Conservation (phyloP, 2,329 filamentous ascomycete genomes). For the Paraconiothyrium brasiliense region DNA sequence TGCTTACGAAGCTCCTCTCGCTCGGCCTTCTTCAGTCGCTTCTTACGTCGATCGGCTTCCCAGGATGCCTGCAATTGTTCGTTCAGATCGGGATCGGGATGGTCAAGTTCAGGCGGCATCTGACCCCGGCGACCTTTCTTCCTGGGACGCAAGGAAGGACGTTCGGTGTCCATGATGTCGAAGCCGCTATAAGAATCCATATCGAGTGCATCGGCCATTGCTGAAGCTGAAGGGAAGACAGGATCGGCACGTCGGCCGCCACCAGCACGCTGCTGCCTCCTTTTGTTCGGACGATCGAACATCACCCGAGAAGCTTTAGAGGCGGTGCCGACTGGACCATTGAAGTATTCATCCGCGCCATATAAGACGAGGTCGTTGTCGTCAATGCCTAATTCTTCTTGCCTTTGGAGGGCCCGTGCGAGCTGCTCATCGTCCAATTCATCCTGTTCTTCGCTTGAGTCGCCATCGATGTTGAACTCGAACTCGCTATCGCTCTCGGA, state of each 20-base stretch:
- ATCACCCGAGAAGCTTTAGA: constrained; percentile 22
- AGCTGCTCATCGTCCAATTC: constrained; percentile 67
- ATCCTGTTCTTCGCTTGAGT: constrained; percentile 52
- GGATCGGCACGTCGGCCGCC: constrained; percentile 27
- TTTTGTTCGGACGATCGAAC: constrained; percentile 39
- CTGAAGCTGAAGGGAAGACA: constrained; percentile 63
- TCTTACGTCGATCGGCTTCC: constrained; percentile 57
- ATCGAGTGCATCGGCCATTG: constrained; percentile 68
- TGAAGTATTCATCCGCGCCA: constrained; percentile 57
- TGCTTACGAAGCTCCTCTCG: constrained; percentile 57
- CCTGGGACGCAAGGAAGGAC: constrained; percentile 72
- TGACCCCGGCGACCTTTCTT: constrained; percentile 69
- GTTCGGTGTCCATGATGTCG: constrained; percentile 85
- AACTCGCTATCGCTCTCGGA: constrained; percentile 29
- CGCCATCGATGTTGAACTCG: constrained; percentile 39
- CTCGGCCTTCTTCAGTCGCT: constrained; percentile 58
- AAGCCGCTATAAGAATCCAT: constrained; percentile 72
- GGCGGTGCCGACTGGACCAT: constrained; percentile 33
- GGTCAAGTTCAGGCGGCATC: constrained; percentile 57
- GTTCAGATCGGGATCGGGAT: constrained; percentile 56
- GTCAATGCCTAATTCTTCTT: constrained; percentile 70
- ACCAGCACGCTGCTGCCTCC: constrained; percentile 28
- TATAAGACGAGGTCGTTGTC: constrained; percentile 68
- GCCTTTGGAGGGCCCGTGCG: constrained; percentile 68
- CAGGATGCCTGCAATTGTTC: constrained; percentile 52